Conservation (phyloP, 2,329 filamentous ascomycete genomes). For the Aschersonia sp. region DNA sequence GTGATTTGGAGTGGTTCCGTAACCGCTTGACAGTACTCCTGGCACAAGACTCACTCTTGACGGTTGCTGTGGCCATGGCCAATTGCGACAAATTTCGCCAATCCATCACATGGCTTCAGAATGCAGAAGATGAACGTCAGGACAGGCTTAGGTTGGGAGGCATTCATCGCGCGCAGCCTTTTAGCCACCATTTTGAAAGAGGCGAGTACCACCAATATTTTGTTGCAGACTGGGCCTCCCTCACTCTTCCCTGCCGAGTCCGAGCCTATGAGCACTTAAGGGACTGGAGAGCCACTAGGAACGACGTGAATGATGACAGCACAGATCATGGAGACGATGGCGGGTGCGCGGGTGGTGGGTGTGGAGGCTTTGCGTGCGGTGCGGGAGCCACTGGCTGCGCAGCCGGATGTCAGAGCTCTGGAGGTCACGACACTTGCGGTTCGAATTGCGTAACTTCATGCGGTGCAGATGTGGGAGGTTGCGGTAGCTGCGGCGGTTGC, state of each 20-base stretch:
- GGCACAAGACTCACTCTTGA: slow-evolving; percentile 15
- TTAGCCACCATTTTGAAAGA: slow-evolving; percentile 22
- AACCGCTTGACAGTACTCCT: slow-evolving; percentile 20
- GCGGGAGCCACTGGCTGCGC: slow-evolving; percentile 7
- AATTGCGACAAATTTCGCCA: slow-evolving; percentile 11
- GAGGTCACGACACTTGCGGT: slow-evolving; percentile 9
- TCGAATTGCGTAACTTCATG: slow-evolving; percentile 9
- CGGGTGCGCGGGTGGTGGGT: slow-evolving; percentile 6
- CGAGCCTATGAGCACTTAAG: slow-evolving; percentile 11
- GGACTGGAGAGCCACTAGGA: slow-evolving; percentile 8
- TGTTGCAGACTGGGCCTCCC: slow-evolving; percentile 12
- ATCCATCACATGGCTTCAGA: slow-evolving; percentile 19
- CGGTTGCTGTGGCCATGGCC: slow-evolving; percentile 21
- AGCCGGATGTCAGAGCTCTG: slow-evolving; percentile 2
- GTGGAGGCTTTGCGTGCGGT: slow-evolving; percentile 7
- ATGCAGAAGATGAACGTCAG: slow-evolving; percentile 7
- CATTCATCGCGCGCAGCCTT: slow-evolving; percentile 26
- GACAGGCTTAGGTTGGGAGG: slow-evolving; percentile 23
- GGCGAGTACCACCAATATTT: slow-evolving; percentile 15
- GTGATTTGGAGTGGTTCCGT: slow-evolving; percentile 15
- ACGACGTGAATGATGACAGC: slow-evolving; percentile 4
- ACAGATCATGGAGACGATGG: neutral
- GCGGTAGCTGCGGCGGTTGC: slow-evolving; percentile 8
- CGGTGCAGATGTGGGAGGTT: slow-evolving; percentile 1
- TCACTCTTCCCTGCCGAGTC: slow-evolving; percentile 7